Conservation (phyloP, 768 basidiomycete species). For the Ramaria sp. region DNA sequence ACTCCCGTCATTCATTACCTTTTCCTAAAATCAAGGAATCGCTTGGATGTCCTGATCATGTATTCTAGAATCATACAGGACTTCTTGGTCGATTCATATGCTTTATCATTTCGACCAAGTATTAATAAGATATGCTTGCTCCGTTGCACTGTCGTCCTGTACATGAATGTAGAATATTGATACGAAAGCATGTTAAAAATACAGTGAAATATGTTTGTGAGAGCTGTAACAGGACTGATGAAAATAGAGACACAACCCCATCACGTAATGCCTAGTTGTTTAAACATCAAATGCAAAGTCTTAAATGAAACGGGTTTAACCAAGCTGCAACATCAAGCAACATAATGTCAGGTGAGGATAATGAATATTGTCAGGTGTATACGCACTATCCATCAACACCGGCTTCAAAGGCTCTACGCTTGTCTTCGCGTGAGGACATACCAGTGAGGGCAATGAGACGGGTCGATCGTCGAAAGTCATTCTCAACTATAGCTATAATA, state of each 20-base stretch:
- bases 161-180: no score
- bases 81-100: no score
- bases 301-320: slow-evolving; percentile 96
- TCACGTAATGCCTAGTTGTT: slow-evolving; percentile 48
- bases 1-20: not conserved
- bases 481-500: not conserved
- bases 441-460: slow-evolving; percentile 73
- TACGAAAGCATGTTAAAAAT: not conserved
- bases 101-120: no score
- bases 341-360: not conserved
- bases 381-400: slow-evolving; percentile 94
- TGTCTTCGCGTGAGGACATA: slow-evolving; percentile 89
- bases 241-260: not conserved
- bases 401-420: slow-evolving; percentile 79
- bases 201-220: not conserved
- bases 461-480: slow-evolving; percentile 17
- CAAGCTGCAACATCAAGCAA: slow-evolving; percentile 36
- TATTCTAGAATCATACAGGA: not conserved
- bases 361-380: slow-evolving; percentile 15
- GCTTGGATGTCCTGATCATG: not conserved
- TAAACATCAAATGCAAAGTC: slow-evolving; percentile 76
- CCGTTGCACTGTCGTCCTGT: no score
- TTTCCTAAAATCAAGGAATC: not conserved
- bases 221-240: not conserved
- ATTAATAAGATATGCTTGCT: no score